phyloP scores from a whole-genome alignment of 352 stramenopile genomes.

The Thalassiosira mediterranea region DNA sequence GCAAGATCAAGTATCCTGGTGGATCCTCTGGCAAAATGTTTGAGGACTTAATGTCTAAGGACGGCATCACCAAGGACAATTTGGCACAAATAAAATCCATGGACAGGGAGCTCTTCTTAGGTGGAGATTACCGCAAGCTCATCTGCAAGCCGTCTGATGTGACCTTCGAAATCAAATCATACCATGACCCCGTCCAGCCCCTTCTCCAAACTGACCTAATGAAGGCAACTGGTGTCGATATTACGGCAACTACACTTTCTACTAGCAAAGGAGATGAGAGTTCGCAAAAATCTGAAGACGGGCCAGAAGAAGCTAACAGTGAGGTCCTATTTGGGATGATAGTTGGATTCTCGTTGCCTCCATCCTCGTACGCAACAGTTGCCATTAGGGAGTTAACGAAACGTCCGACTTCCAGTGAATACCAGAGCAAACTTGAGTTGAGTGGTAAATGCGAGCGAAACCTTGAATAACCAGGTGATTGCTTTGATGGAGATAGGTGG shows the following conservation, averaged over 20 bases:
- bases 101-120: constrained; percentile 89
- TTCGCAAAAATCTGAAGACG: constrained; percentile 3
- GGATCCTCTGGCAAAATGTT: constrained; percentile 83
- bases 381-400: constrained; percentile 95
- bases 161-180: constrained; percentile 90
- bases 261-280: constrained; percentile 7
- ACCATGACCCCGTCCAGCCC: constrained; percentile 90
- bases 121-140: constrained; percentile 93
- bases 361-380: constrained; percentile 95
- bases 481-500: too few species aligned
- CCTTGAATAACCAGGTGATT: constrained; percentile 14
- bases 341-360: constrained; percentile 83
- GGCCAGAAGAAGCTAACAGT: constrained; percentile 23
- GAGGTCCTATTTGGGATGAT: constrained; percentile 71
- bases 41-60: constrained; percentile 66
- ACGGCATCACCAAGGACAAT: constrained; percentile 69
- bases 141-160: constrained; percentile 90
- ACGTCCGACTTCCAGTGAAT: constrained; percentile 77
- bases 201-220: constrained; percentile 94
- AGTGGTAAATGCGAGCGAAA: constrained; percentile 51
- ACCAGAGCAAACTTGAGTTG: constrained; percentile 87
- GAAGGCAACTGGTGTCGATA: constrained; percentile 76
- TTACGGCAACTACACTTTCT: constrained; percentile 41
- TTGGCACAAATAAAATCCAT: constrained; percentile 79
- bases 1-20: constrained; percentile 88